phyloP scores from a whole-genome alignment of 306 rosid genomes.

The Vigna mungo region DNA sequence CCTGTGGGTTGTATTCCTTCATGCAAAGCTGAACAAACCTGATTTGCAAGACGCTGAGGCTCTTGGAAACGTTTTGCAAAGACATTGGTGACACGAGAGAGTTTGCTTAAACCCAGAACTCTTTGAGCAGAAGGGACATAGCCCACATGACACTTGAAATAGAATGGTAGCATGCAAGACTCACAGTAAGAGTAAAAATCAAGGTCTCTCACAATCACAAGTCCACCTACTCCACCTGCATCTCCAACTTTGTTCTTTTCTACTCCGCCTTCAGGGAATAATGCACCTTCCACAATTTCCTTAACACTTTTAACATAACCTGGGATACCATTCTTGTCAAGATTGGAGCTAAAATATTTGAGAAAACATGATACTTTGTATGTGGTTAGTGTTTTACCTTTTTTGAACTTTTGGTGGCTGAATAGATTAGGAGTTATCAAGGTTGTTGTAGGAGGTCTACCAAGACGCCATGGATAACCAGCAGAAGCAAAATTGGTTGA shows the following conservation, averaged over 20 bases:
- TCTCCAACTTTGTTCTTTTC: not conserved
- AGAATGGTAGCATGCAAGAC: conserved; percentile 17
- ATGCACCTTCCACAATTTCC: conserved; percentile 8
- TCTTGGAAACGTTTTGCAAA: conserved; percentile 15
- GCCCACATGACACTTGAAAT: conserved; percentile 11
- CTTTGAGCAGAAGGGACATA: not conserved
- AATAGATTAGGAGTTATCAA: no score
- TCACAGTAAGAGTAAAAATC: conserved; percentile 15
- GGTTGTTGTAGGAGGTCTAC: no score
- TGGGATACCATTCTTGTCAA: not conserved
- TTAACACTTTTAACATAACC: not conserved
- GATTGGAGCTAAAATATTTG: no score
- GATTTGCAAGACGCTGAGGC: conserved; percentile 11
- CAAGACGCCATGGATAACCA: no score
- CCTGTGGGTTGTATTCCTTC: not conserved
- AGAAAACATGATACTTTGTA: no score
- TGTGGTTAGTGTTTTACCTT: no score
- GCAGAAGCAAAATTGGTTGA: no score
- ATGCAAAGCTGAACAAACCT: conserved; percentile 20
- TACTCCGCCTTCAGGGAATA: conserved; percentile 3
- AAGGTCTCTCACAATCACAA: conserved; percentile 18
- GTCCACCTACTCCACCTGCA: conserved; percentile 27
- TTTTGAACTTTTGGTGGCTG: no score
- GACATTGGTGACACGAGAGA: conserved; percentile 17
- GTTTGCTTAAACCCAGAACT: conserved; percentile 16